Conservation (phyloP, 2,329 filamentous ascomycete genomes). For the Gaeumannomyces tritici region DNA sequence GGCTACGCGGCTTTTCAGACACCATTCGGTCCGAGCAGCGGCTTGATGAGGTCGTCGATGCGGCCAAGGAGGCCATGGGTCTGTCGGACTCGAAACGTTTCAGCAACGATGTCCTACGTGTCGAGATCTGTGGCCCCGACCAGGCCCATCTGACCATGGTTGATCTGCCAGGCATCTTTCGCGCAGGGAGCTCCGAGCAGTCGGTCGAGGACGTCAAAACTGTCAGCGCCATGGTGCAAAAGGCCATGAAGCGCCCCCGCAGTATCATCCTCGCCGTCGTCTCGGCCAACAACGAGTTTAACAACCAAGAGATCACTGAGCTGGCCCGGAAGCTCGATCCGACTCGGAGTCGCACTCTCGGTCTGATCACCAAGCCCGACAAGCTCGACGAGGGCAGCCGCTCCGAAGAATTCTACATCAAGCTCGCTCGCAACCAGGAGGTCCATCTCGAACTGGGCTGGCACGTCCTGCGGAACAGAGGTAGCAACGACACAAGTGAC, state of each 20-base stretch:
- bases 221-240: conserved; percentile 35
- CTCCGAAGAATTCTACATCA: conserved; percentile 27
- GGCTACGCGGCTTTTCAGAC: conserved; percentile 17
- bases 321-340: conserved; percentile 28
- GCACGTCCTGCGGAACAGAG: conserved; percentile 40
- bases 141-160: conserved; percentile 46
- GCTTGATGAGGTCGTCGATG: conserved; percentile 25
- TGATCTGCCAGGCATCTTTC: conserved; percentile 48
- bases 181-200: conserved; percentile 35
- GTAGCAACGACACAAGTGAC: conserved; percentile 22
- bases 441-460: conserved; percentile 39
- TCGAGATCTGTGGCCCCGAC: conserved; percentile 37
- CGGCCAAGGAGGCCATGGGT: conserved; percentile 38
- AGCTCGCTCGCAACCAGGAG: conserved; percentile 34
- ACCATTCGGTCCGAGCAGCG: conserved; percentile 8
- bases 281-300: conserved; percentile 45
- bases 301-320: conserved; percentile 47
- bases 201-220: conserved; percentile 30
- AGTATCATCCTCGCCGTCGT: conserved; percentile 53
- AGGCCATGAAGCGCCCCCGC: conserved; percentile 45
- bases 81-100: conserved; percentile 29
- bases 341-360: conserved; percentile 33
- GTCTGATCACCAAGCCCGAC: conserved; percentile 51
- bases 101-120: conserved; percentile 33
- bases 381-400: conserved; percentile 23